phyloP scores from a whole-genome alignment of 208 protist genomes.

The Leishmania tarentolae region DNA sequence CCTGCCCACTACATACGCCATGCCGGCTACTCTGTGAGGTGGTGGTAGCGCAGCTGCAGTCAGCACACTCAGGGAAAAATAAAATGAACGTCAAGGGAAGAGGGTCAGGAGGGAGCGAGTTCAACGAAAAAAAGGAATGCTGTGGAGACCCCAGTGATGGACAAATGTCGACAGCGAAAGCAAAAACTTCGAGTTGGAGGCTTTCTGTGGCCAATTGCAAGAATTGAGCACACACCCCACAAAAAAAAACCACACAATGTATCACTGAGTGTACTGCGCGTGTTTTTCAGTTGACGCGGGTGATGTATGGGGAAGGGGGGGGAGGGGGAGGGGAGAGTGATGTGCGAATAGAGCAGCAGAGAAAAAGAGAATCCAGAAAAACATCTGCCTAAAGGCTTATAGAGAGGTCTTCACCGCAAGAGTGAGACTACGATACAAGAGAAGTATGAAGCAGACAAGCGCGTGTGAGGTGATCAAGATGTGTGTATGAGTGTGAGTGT shows the following conservation, averaged over 20 bases:
- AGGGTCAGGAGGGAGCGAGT: not conserved
- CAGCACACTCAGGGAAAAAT: not conserved
- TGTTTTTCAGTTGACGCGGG: not conserved
- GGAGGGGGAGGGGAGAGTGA: not conserved
- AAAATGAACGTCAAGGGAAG: not conserved
- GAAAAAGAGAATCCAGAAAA: not conserved
- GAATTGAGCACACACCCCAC: not conserved
- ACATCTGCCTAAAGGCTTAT: not conserved
- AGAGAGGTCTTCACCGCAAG: not conserved
- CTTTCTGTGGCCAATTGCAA: not conserved
- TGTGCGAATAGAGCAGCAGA: not conserved
- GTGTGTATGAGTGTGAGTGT: not conserved
- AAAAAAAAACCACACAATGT: not conserved
- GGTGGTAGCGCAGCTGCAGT: not conserved
- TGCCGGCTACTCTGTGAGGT: not conserved
- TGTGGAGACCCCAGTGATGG: not conserved
- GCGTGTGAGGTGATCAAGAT: not conserved
- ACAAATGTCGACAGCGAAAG: not conserved
- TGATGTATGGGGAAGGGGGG: too few relatives aligned
- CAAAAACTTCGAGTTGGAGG: not conserved
- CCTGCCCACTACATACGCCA: constrained; percentile 10
- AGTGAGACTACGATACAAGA: not conserved
- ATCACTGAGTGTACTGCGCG: not conserved
- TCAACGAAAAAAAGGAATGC: not conserved
- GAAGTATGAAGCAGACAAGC: not conserved